These are phyloP conservation scores for Hypocrella siamensis DNA, from an alignment of 2,329 filamentous ascomycete genomes.

Conservation along the genomic window DNA sequence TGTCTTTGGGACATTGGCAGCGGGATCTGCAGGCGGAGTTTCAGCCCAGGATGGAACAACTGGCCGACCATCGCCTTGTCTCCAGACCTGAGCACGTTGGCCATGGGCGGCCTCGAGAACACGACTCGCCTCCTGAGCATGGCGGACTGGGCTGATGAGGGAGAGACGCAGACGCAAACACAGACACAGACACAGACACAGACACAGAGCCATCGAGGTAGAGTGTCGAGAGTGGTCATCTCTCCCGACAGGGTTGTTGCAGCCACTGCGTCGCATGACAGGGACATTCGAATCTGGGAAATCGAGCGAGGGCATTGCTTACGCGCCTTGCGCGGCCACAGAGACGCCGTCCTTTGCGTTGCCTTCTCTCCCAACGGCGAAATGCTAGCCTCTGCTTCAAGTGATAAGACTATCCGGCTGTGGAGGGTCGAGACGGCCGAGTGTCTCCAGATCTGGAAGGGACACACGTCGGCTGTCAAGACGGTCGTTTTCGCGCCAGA, in stretches of 20 bases:
- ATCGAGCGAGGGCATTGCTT: conserved; percentile 4
- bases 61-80: conserved; percentile 6
- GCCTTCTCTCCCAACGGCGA: conserved; percentile 4
- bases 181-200: too few relatives aligned
- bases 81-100: conserved; percentile 4
- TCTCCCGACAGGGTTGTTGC: conserved; percentile 4
- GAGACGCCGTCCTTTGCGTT: conserved; percentile 2
- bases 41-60: conserved; percentile 6
- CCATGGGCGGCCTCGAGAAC: conserved; percentile 5
- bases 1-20: conserved; percentile 5
- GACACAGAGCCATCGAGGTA: conserved; percentile 4
- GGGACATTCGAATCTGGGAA: conserved; percentile 5
- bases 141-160: conserved; percentile 4
- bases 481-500: conserved; percentile 9
- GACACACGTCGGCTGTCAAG: conserved; percentile 4
- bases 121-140: conserved; percentile 5
- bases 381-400: conserved; percentile 3
- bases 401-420: conserved; percentile 4
- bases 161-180: conserved; percentile 1
- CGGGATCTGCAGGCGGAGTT: conserved; percentile 4
- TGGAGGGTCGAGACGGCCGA: conserved; percentile 2
- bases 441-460: conserved; percentile 7
- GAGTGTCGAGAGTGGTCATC: conserved; percentile 4
- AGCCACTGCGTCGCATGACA: conserved; percentile 5
- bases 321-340: conserved; percentile 2